Conservation (phyloP, 495 filamentous ascomycete species). For the Penicillium alfredii region DNA sequence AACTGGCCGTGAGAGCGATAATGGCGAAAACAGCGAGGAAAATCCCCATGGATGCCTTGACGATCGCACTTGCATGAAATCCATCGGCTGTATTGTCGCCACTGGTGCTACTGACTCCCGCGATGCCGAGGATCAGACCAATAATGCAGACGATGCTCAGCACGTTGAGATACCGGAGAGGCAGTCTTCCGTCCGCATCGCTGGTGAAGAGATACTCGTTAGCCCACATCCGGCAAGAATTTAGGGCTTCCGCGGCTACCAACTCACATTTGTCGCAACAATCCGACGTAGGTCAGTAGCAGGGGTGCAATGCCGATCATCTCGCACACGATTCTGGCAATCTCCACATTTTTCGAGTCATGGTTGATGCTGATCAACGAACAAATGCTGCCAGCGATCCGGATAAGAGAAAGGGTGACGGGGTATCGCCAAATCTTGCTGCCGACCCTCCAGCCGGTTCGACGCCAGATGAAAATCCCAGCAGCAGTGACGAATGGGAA, state of each 20-base stretch:
- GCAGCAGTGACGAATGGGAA: constrained; percentile 21
- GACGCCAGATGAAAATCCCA: constrained; percentile 23
- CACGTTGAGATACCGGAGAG: constrained; percentile 4
- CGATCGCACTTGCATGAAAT: constrained; percentile 12
- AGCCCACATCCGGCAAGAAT: background rate
- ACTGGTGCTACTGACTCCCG: constrained; percentile 16
- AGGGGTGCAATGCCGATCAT: constrained; percentile 29
- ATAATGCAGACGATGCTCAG: constrained; percentile 16
- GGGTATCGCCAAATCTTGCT: constrained; percentile 24
- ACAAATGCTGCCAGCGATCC: constrained; percentile 23
- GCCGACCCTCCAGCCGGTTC: constrained; percentile 23
- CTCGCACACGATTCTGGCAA: constrained; percentile 21
- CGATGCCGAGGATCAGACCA: constrained; percentile 26
- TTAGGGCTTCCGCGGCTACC: background rate
- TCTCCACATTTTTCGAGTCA: constrained; percentile 10
- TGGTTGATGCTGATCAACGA: constrained; percentile 18
- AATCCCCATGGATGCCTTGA: constrained; percentile 25
- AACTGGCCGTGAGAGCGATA: constrained; percentile 4
- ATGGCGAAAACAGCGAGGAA: constrained; percentile 25
- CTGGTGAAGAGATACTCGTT: constrained; percentile 10
- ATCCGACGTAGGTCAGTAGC: constrained; percentile 23
- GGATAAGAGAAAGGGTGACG: constrained; percentile 26
- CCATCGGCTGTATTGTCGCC: background rate
- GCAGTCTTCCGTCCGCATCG: constrained; percentile 14
- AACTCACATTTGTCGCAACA: constrained; percentile 28